phyloP scores from a whole-genome alignment of 2,329 filamentous ascomycete species.

The Stemphylium lycopersici region DNA sequence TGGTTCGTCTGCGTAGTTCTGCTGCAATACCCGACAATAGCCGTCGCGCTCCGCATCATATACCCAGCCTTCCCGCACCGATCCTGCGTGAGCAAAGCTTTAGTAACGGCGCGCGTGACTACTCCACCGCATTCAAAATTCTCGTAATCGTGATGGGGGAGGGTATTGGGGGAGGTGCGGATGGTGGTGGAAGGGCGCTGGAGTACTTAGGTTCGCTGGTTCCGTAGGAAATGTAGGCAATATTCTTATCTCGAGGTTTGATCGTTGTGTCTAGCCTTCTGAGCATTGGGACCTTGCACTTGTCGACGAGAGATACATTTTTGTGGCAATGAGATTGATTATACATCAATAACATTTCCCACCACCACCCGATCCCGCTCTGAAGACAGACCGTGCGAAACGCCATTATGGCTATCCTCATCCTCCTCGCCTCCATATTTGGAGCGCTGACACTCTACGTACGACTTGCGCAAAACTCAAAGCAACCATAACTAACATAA shows the following conservation, averaged over 20 bases:
- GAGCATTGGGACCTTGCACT: neutral
- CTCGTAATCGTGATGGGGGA: slow-evolving; percentile 14
- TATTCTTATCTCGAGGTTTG: neutral
- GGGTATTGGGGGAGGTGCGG: slow-evolving; percentile 37
- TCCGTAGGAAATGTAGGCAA: neutral
- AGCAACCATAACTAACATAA: slow-evolving; percentile 10
- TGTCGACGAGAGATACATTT: neutral
- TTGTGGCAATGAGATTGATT: slow-evolving; percentile 4
- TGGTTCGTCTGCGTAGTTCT: neutral
- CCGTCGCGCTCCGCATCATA: slow-evolving; percentile 33
- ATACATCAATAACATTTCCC: neutral
- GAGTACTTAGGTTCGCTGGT: slow-evolving; percentile 23
- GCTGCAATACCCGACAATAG: slow-evolving; percentile 29
- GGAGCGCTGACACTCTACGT: slow-evolving; percentile 37
- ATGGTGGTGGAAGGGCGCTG: slow-evolving; percentile 30
- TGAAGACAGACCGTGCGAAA: neutral
- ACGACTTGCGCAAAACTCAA: neutral
- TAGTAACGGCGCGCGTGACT: slow-evolving; percentile 19
- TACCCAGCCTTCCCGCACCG: slow-evolving; percentile 19
- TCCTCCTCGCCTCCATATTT: slow-evolving; percentile 33
- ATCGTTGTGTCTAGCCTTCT: too few species aligned
- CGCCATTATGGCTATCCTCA: slow-evolving; percentile 8
- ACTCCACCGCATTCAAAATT: neutral
- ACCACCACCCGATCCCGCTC: neutral
- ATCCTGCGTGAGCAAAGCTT: slow-evolving; percentile 4